Evolutionary conservation across 164 flowering plant genomes (phyloP), one percentile per base, ranked within the genome.

Genomic region (Berberis vulgaris): DNA sequence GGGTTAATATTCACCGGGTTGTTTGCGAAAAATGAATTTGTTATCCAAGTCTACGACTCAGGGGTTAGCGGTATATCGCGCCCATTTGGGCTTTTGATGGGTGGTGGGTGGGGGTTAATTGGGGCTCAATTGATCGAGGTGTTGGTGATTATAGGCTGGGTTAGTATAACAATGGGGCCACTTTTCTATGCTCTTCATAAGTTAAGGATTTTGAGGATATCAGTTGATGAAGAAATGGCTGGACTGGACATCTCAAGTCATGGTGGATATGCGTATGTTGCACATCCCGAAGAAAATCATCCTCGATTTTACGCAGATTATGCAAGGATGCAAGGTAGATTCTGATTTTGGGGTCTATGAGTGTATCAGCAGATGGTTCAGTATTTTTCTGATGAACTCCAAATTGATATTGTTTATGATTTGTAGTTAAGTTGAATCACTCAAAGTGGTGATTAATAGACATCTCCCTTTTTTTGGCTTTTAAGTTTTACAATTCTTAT

Each of bases 221-320:
- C 96, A 5, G 47, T 76, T 0, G 89, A 83, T 61, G 96, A 89
- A 60, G 96, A 89, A 65, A 77, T 83, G 84, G 83, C 84, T 43
- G 96, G 96, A 3, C 85, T 89, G 91, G 96, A 89, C 62, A 10
- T 81, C 72, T 85, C 96, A 62, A 76, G 96, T 44, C 96, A 86
- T 47, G 93, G 96, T 1, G 96, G 96, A 0, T 81, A 81, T 44
- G 96, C 96, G 11, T 88, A 88, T 59, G 71, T 64, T 1, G 83
- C 80, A 59, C 79, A 80, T 39, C 87, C 78, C 1, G 84, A 71
- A 5, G 80, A 68, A 0, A 63, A 46, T 41, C 73, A 76, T 0
- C 82, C 85, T n/a, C 85, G 76, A 1, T 69, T 63, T 61, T 83
- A 85, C 45, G 75, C 78, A 0, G 84, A 86, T 60, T 86, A 86